A percentile compares a stretch with the other conserved stretches of the same genome.
phyloP scores from a whole-genome alignment of 192 early-diverging fungal genomes.

The Podila epigama region DNA sequence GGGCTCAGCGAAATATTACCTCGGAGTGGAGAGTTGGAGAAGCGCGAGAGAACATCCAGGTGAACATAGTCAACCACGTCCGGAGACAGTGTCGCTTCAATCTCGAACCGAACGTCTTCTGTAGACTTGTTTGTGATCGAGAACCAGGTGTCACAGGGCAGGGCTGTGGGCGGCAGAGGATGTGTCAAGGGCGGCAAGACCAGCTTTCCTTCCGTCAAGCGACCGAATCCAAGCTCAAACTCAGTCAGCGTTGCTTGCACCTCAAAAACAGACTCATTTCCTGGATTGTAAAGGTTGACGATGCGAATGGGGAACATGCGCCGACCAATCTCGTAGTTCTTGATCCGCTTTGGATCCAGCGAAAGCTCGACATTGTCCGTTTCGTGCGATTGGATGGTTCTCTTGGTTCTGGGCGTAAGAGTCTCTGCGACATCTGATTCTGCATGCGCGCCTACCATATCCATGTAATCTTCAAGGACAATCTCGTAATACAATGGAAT shows the following conservation, averaged over 20 bases:
- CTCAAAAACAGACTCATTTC: constrained; percentile 59
- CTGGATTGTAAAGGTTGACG: constrained; percentile 71
- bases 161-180: constrained; percentile 61
- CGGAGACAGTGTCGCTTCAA: constrained; percentile 67
- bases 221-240: constrained; percentile 79
- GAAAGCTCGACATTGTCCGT: constrained; percentile 60
- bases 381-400: constrained; percentile 29
- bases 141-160: constrained; percentile 87
- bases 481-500: constrained; percentile 69
- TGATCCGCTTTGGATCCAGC: constrained; percentile 69
- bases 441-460: constrained; percentile 24
- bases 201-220: constrained; percentile 69
- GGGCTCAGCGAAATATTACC: constrained; percentile 72
- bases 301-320: constrained; percentile 59
- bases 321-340: constrained; percentile 57
- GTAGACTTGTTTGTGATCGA: constrained; percentile 76
- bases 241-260: constrained; percentile 67
- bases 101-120: constrained; percentile 82
- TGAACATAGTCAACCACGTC: constrained; percentile 68
- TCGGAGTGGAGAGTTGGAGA: constrained; percentile 80
- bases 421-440: background rate
- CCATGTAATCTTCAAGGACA: constrained; percentile 55
- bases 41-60: constrained; percentile 79
- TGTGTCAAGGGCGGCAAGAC: constrained; percentile 76
- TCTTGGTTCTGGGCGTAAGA: constrained; percentile 14